A percentile compares a stretch with the other conserved stretches of the same genome.
These are phyloP conservation scores for Penicillium waksmanii DNA, from an alignment of 495 filamentous ascomycete genomes.

Conservation along the genomic window DNA sequence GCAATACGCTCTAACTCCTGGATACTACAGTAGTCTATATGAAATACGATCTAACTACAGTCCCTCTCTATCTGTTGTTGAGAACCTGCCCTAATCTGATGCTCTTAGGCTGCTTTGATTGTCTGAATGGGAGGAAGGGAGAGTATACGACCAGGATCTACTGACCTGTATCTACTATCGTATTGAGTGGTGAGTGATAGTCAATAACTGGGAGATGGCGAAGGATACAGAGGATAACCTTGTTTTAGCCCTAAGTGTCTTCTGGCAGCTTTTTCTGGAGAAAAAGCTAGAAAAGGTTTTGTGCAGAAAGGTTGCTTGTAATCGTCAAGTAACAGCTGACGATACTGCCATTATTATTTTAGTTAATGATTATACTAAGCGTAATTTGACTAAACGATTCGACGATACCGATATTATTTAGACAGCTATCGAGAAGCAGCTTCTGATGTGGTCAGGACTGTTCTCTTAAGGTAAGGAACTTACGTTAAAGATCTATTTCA, in stretches of 20 bases:
- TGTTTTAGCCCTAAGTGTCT: conserved; percentile 28
- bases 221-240: conserved; percentile 35
- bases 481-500: conserved; percentile 20
- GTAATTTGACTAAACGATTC: conserved; percentile 16
- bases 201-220: conserved; percentile 32
- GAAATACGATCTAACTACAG: too few species aligned
- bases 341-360: conserved; percentile 15
- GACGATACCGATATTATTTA: conserved; percentile 17
- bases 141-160: conserved; percentile 32
- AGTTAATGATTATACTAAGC: conserved; percentile 14
- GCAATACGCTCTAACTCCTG: too few species aligned
- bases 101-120: conserved; percentile 10
- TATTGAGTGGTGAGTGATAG: conserved; percentile 38
- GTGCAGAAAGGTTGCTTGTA: conserved; percentile 3
- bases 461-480: conserved; percentile 21
- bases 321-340: conserved; percentile 14
- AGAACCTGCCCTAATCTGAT: too few species aligned
- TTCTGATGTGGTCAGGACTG: conserved; percentile 17
- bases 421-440: conserved; percentile 24
- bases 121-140: conserved; percentile 26
- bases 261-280: conserved; percentile 24
- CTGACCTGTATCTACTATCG: conserved; percentile 39
- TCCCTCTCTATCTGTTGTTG: too few species aligned
- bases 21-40: too few species aligned
- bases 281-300: conserved; percentile 15